Conservation (phyloP, 805 yeast genomes). For the Saccharomycopsis lassenensis region DNA sequence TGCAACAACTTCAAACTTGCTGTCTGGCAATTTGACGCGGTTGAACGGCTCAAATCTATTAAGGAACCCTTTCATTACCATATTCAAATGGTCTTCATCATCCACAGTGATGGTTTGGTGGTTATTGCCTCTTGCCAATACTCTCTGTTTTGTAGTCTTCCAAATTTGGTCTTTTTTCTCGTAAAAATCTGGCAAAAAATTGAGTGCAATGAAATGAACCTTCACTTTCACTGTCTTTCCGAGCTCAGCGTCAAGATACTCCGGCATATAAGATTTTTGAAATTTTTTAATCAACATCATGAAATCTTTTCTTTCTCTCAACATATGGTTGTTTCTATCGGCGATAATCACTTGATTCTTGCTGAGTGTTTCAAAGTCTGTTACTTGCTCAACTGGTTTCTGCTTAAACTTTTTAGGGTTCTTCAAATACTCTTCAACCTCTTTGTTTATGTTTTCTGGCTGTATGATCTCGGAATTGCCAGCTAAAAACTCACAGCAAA, state of each 20-base stretch:
- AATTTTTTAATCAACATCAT: conserved; percentile 39
- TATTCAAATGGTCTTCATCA: conserved; percentile 30
- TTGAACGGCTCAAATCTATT: conserved; percentile 55
- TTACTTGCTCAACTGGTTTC: neutral
- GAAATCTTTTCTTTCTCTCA: conserved; percentile 56
- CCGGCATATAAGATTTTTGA: conserved; percentile 35
- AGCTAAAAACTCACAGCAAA: conserved; percentile 27
- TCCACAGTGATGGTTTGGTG: conserved; percentile 68
- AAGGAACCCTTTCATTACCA: conserved; percentile 59
- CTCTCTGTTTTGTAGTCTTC: conserved; percentile 47
- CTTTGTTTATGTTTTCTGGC: neutral
- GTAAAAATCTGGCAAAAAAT: conserved; percentile 37
- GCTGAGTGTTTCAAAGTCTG: conserved; percentile 26
- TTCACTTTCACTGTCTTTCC: conserved; percentile 1
- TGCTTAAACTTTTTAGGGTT: neutral
- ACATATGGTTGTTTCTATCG: conserved; percentile 77
- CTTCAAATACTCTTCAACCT: neutral
- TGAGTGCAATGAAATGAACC: conserved; percentile 53
- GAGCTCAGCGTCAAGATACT: conserved; percentile 15
- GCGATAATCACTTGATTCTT: conserved; percentile 44
- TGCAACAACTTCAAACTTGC: conserved; percentile 52
- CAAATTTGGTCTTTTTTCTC: conserved; percentile 28
- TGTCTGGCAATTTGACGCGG: conserved; percentile 44
- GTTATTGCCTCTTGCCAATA: conserved; percentile 65
- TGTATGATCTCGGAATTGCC: conserved; percentile 15